Evolutionary conservation across 768 basidiomycete genomes (phyloP), one percentile per base, ranked within the genome.

Genomic region (Panus rudis): DNA sequence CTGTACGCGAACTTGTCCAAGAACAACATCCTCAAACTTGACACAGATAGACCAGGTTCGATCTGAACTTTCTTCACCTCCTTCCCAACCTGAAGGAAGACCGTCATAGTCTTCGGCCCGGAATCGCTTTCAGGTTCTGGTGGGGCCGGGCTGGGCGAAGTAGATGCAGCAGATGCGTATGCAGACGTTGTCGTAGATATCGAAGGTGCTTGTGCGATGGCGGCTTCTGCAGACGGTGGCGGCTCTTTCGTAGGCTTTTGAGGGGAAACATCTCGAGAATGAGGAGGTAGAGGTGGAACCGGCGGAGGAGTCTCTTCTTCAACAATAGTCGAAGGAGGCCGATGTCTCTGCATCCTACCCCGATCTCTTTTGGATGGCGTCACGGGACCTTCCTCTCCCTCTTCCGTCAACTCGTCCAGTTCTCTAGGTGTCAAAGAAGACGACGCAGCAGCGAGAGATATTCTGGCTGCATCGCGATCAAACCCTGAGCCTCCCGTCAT

Each of bases 1-100:
- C 84, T 91, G 60, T 94, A 97, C 24, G 85, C 82, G 56, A 99
- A 99, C 58, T 79, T 85, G 67, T 96, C 93, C 51, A 96, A 87
- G 55, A 98, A 99, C 12, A 97, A 65, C 52, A 94, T 75, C 32
- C 92, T 72, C 42, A 99, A 60, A 2, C 78, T 79, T 8, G 86
- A 66, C 54, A 92, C 79, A 1, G 85, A 80, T 39, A 84, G 65
- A 5, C 72, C 78, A 7, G 75, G 71, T 44, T 90, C 89, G 34
- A 97, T 67, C 17, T 60, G 65, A 11, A 81, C 80, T 60, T 92
- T 92, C 66, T 94, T 94, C 42, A 93, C 90, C 59, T 93, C 89
- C 33, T 88, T 70, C 3, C 90, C 92, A 11, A 92, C 73, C 56
- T 93, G 91, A 45, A 99, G 69, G 65, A 91, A 99, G 10, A 94